Percentiles rank a stretch among this genome's conserved stretches.
These are phyloP conservation scores for Pichia scutulata DNA, from an alignment of 805 yeast genomes.

Conservation along the genomic window DNA sequence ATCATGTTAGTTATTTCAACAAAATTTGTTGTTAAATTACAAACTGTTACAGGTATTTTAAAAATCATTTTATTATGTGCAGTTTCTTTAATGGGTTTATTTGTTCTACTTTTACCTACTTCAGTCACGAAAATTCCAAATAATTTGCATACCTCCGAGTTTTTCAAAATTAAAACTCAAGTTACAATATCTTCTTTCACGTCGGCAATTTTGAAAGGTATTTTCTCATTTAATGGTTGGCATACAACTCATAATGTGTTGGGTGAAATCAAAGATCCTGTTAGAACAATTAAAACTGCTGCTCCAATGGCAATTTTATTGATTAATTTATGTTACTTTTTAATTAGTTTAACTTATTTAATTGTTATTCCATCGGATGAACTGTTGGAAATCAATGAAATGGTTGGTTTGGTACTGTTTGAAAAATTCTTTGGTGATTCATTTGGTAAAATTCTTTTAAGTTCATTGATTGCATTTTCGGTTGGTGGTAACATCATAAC, in stretches of 20 bases:
- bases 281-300: constrained; percentile 42
- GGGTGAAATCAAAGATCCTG: constrained; percentile 48
- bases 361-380: constrained; percentile 44
- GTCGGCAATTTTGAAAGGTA: constrained; percentile 43
- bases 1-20: constrained; percentile 52
- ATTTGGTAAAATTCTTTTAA: constrained; percentile 41
- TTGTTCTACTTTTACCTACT: constrained; percentile 44
- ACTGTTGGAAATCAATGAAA: constrained; percentile 36
- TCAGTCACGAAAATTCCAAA: constrained; percentile 37
- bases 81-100: constrained; percentile 52
- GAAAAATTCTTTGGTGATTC: constrained; percentile 42
- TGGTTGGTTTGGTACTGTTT: constrained; percentile 45
- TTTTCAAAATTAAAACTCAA: constrained; percentile 22
- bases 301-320: constrained; percentile 42
- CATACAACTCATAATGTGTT: constrained; percentile 45
- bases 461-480: constrained; percentile 43
- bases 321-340: constrained; percentile 37
- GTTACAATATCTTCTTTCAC: constrained; percentile 38
- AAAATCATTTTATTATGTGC: constrained; percentile 48
- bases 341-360: constrained; percentile 43
- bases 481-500: constrained; percentile 52
- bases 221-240: constrained; percentile 50
- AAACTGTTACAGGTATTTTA: constrained; percentile 54
- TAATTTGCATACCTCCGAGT: constrained; percentile 29
- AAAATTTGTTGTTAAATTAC: constrained; percentile 50